Evolutionary conservation across 1,139 yeast genomes (phyloP), one percentile per base, ranked within the genome.

Genomic region (Taphrina pruni): DNA sequence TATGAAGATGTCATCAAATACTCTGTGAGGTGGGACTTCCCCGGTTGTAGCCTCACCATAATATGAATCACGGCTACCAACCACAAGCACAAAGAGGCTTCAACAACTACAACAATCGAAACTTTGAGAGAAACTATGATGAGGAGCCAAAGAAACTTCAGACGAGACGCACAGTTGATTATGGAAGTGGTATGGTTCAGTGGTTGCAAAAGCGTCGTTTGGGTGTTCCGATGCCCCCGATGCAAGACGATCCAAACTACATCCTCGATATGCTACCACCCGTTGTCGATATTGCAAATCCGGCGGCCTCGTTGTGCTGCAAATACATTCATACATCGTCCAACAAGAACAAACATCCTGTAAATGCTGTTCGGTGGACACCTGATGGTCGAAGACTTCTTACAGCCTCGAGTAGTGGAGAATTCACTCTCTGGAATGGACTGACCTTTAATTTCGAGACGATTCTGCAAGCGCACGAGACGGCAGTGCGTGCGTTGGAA

Each of bases 381-480:
- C 98, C 98, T 0, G 98, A 93, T 74, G 98, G 97, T 0, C 83
- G 98, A 73, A 81, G 99, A 73, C 81, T 95, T 71, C 83, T 94
- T 65, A 96, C 96, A 7, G 97, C 97, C 0, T 87, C 96, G 20
- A 92, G 90, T 79, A 87, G 92, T 72, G 99, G 99, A 45, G 99
- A 94, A 77, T 93, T 94, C 78, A 93, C 99, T 6, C 82, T 94
- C 55, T 94, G 99, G 99, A 93, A 93, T 78, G 98, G 98, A 14
- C 85, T 90, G 84, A 89, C 97, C 6, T 94, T 94, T 80, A 92
- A 91, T 77, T 93, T 94, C 77, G 99, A 94, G 78, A 90, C 97
- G 65, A 92, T 95, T 74, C 94, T 93, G 95, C 99, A 72, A 69
- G 98, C 99, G 0, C 99, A 95, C 79, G 99, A 95, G 77, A 84